Evolutionary conservation across 2,329 filamentous ascomycete species (phyloP).

Genomic region (Stagonosporopsis chrysanthemi): DNA sequence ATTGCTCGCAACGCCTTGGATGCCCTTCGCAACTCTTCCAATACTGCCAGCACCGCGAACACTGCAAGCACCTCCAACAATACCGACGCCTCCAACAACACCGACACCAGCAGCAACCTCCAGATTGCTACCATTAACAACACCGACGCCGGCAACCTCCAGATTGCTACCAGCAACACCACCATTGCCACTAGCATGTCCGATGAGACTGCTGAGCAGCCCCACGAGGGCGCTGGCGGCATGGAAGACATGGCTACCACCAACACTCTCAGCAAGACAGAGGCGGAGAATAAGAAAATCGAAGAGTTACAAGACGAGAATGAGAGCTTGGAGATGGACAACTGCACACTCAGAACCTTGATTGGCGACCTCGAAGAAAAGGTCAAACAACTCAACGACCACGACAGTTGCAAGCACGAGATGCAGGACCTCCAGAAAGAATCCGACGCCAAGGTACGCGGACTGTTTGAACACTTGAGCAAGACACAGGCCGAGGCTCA

Average conservation of each 20-base stretch:
- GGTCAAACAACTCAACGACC: background rate
- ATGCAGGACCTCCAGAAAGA: background rate
- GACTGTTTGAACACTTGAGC: no score
- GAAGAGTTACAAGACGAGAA: background rate
- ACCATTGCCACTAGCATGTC: no score
- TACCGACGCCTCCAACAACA: no score
- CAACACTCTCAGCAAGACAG: background rate
- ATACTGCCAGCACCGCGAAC: background rate
- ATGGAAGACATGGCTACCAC: no score
- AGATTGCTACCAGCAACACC: no score
- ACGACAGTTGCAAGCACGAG: background rate
- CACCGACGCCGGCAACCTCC: no score
- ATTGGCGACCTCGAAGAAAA: background rate
- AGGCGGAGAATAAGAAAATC: background rate
- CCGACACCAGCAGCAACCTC: no score
- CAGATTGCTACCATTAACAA: no score
- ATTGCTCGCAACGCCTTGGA: background rate
- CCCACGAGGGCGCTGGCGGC: no score
- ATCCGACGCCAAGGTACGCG: background rate
- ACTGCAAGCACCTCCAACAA: no score
- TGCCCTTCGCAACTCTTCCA: background rate
- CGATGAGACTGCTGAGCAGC: no score
- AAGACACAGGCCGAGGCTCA: no score
- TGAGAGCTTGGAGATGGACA: conserved; percentile 1
- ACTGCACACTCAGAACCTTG: background rate